Conservation (phyloP, 2,329 filamentous ascomycete genomes). For the Lojkania enalia region DNA sequence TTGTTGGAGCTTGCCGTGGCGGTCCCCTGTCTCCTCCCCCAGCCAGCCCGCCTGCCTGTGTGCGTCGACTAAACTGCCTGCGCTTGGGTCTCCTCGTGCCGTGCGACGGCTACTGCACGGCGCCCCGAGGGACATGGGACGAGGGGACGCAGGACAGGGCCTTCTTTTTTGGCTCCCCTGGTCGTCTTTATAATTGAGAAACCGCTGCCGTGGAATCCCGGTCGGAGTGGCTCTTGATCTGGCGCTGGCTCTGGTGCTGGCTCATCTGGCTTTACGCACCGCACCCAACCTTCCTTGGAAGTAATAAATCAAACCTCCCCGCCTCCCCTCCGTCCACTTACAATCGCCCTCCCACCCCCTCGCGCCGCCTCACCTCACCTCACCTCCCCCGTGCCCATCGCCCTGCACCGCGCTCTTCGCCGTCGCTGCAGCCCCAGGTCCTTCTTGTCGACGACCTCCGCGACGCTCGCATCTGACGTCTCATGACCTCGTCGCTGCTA, state of each 20-base stretch:
- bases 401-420: constrained; percentile 4
- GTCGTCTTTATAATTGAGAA: constrained; percentile 13
- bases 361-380: constrained; percentile 1
- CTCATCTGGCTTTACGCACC: not conserved
- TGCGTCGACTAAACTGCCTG: too few relatives aligned
- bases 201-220: constrained; percentile 25
- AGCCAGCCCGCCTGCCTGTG: not conserved
- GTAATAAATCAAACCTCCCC: constrained; percentile 3
- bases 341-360: constrained; percentile 7
- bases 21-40: too few relatives aligned
- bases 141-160: too few relatives aligned
- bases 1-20: not conserved
- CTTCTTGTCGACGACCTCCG: not conserved
- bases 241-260: constrained; percentile 1
- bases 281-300: not conserved
- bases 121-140: too few relatives aligned
- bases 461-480: constrained; percentile 15
- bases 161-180: too few relatives aligned
- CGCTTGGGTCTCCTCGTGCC: too few relatives aligned
- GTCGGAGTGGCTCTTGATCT: constrained; percentile 15
- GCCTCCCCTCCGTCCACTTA: constrained; percentile 1
- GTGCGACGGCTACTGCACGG: not conserved
- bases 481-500: constrained; percentile 25
- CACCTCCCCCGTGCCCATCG: constrained; percentile 3
- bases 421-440: constrained; percentile 3